Evolutionary conservation across 352 stramenopile species (phyloP).

Genomic region (Globisporangium recalcitrans): DNA sequence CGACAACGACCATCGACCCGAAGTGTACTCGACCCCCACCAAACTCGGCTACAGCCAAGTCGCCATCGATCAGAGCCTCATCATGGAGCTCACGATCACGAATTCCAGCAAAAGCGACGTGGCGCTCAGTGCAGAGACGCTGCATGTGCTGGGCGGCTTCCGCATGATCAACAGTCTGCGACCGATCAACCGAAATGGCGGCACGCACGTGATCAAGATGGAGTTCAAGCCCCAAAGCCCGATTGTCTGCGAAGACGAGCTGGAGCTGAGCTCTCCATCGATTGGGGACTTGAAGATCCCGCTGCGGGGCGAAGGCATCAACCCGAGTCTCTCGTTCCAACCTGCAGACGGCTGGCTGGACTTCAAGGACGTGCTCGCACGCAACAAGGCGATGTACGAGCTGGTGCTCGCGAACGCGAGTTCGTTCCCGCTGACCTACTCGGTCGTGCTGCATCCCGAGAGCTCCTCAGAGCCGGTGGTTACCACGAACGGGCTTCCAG

Average conservation of each 20-base stretch:
- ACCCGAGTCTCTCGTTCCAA: constrained; percentile 60
- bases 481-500: constrained; percentile 26
- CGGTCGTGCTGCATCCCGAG: constrained; percentile 25
- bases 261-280: constrained; percentile 39
- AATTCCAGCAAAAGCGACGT: constrained; percentile 41
- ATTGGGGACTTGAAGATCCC: constrained; percentile 33
- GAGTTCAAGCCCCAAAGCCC: constrained; percentile 61
- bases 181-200: constrained; percentile 24
- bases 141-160: constrained; percentile 84
- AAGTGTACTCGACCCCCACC: constrained; percentile 36
- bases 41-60: constrained; percentile 83
- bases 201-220: constrained; percentile 30
- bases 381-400: constrained; percentile 38
- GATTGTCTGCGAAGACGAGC: constrained; percentile 66
- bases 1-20: constrained; percentile 55
- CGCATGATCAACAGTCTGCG: constrained; percentile 69
- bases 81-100: constrained; percentile 53
- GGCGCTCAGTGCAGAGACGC: constrained; percentile 36
- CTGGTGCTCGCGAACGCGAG: constrained; percentile 58
- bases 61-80: constrained; percentile 66
- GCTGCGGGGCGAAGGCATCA: constrained; percentile 68
- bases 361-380: constrained; percentile 64
- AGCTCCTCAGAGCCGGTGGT: neutral
- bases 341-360: constrained; percentile 56
- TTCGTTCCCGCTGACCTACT: constrained; percentile 58